Base-by-base conservation (phyloP, 345 rosid species). In the Bruguiera sexangula region DNA sequence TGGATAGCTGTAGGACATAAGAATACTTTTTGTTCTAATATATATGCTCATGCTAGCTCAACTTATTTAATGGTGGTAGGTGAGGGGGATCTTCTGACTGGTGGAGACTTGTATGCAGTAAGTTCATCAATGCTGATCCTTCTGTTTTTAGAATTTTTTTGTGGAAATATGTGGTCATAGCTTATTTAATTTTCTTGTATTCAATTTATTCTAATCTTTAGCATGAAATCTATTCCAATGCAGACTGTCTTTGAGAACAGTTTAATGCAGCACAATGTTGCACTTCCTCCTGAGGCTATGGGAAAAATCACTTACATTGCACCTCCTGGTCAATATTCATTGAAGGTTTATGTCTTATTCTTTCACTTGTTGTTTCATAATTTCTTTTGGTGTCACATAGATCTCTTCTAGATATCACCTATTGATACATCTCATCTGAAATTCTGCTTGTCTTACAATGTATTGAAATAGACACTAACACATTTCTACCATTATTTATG, bases 21-120 rank as follows among this genome's bases (percentile, higher is more conserved):
- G 50, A 43, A 3, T 43, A 13, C 50, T 3, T 43, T 43, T 13
- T 43, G 1, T 43, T 43, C 62, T 73, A 51, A 60, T 22, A n/a
- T 63, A 19, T 11, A 27, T 39, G 27, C 27, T 52, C 30, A 10
- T 24, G 30, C 60, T 24, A 27, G 29, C 69, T 69, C 22, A 34
- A 16, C 69, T 75, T 24, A 11, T 74, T 51, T 68, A 11, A 8
- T 51, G 63, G 59, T 71, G 66, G 73, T 88, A 92, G 99, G 92
- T 39, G 98, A 96, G 82, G 99, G 98, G 60, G 99, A 96, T 82
- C 82, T 82, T 78, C 72, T 96, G 72, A 90, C 99, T n/a, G 99
- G 98, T 59, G 98, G 99, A 72, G 97, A 96, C 86, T 79, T 96
- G 71, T 96, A 90, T 75, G 99, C 99, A 56, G 99, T 96, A 86